Evolutionary conservation across 2,329 filamentous ascomycete species (phyloP).

Genomic region (Colletotrichum lupini): DNA sequence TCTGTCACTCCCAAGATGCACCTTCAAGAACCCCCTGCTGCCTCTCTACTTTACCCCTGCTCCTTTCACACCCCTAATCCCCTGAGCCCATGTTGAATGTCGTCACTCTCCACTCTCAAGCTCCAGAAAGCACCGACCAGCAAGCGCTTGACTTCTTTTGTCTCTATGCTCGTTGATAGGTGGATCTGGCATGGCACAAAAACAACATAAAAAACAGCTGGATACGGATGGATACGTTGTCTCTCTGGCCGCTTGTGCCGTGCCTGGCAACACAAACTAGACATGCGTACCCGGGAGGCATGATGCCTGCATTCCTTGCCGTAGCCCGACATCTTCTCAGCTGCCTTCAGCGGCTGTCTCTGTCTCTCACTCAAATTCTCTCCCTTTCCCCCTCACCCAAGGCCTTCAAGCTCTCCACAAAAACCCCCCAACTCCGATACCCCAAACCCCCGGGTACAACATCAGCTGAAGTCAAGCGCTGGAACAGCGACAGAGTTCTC

Average conservation of each 20-base stretch:
- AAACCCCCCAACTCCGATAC: neutral
- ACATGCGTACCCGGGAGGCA: conserved; percentile 23
- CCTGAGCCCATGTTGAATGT: conserved; percentile 24
- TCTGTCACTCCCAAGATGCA: neutral
- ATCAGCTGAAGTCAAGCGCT: conserved; percentile 6
- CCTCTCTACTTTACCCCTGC: neutral
- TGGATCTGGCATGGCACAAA: conserved; percentile 7
- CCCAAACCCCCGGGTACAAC: neutral
- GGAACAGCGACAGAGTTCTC: conserved; percentile 6
- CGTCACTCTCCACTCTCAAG: conserved; percentile 30
- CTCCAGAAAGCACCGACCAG: conserved; percentile 5
- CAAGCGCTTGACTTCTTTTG: neutral
- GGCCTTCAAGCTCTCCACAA: no score
- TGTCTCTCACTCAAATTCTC: neutral
- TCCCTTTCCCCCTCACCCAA: neutral
- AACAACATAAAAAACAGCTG: neutral
- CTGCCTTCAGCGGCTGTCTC: neutral
- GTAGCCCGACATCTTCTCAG: neutral
- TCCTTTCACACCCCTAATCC: neutral
- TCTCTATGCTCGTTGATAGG: neutral
- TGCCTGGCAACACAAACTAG: conserved; percentile 1
- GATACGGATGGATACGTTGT: neutral
- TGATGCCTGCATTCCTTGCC: conserved; percentile 30
- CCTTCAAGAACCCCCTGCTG: neutral
- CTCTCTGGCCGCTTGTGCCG: neutral